Evolutionary conservation across 345 rosid genomes (phyloP).

Genomic region (Gynandropsis gynandra): DNA sequence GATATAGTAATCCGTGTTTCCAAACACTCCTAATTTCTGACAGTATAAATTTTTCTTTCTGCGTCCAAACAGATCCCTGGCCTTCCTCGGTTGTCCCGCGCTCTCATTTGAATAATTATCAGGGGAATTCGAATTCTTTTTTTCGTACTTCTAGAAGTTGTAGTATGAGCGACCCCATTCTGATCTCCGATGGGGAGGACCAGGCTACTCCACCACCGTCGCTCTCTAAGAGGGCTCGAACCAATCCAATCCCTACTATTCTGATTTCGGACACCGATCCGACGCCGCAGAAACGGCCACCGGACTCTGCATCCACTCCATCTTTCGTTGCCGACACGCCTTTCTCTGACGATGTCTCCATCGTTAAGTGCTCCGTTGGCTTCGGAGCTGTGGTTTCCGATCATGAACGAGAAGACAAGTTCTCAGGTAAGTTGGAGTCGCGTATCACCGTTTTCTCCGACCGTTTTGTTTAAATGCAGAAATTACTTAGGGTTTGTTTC

Average conservation of each 20-base stretch:
- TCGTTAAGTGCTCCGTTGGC: conserved; percentile 33
- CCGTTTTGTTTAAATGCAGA: background rate
- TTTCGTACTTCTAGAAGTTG: background rate
- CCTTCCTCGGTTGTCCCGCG: conserved; percentile 26
- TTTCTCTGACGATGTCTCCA: conserved; percentile 35
- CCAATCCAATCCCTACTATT: conserved; percentile 13
- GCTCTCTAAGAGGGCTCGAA: conserved; percentile 23
- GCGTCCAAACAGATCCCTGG: background rate
- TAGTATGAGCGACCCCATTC: conserved; percentile 22
- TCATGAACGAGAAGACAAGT: conserved; percentile 18
- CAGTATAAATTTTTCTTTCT: too few relatives aligned
- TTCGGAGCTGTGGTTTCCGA: conserved; percentile 24
- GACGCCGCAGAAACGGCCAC: conserved; percentile 32
- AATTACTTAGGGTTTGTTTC: background rate
- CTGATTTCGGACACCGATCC: conserved; percentile 28
- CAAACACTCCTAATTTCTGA: too few relatives aligned
- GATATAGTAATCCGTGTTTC: too few relatives aligned
- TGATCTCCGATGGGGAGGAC: conserved; percentile 30
- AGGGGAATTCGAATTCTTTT: conserved; percentile 10
- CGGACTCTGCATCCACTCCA: conserved; percentile 28
- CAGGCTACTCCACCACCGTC: conserved; percentile 24
- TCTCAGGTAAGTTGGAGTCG: conserved; percentile 32
- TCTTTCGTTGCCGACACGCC: conserved; percentile 66
- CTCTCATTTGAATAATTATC: conserved; percentile 1
- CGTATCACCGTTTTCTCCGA: background rate